Evolutionary conservation across 139 green algal species (phyloP), one percentile per base, ranked within the genome.

Genomic region (Chlorella vulgaris): DNA sequence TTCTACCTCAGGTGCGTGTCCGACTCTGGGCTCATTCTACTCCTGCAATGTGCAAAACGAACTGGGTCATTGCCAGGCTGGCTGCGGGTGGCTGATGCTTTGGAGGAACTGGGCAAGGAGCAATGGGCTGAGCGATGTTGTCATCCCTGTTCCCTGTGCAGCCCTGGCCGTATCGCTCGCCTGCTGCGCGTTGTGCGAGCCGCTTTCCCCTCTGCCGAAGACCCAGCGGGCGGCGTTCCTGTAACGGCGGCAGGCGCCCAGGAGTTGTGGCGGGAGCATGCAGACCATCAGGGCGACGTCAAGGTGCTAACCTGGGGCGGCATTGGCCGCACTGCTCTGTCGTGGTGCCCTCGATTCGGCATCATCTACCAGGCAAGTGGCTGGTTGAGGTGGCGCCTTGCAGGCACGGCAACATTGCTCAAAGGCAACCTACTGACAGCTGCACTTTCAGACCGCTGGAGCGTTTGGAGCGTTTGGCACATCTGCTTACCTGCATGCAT

Each of bases 1-100:
- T 93, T 97, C 75, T 90, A 93, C 86, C 82, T 96, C 82, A 91
- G 71, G 71, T 78, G 22, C 7, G 71, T 58, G 10, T 58, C 47
- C 13, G 10, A 15, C 15, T 58, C 47, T 15, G 15, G 13, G 15
- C 10, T n/a, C n/a, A n/a, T n/a, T n/a, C n/a, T n/a, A n/a, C n/a
- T n/a, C n/a, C n/a, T n/a, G n/a, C n/a, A n/a, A n/a, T n/a, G n/a
- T n/a, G n/a, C n/a, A n/a, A n/a, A n/a, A n/a, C n/a, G n/a, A n/a
- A n/a, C n/a, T n/a, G n/a, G n/a, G n/a, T n/a, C n/a, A n/a, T n/a
- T n/a, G n/a, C n/a, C n/a, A n/a, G n/a, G n/a, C n/a, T n/a, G n/a
- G n/a, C n/a, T n/a, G n/a, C n/a, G n/a, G n/a, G n/a, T n/a, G n/a
- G n/a, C n/a, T n/a, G n/a, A n/a, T n/a, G n/a, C n/a, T n/a, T n/a